Conservation (phyloP, 225 moss, liverwort and hornwort species). For the Lunularia cruciata region DNA sequence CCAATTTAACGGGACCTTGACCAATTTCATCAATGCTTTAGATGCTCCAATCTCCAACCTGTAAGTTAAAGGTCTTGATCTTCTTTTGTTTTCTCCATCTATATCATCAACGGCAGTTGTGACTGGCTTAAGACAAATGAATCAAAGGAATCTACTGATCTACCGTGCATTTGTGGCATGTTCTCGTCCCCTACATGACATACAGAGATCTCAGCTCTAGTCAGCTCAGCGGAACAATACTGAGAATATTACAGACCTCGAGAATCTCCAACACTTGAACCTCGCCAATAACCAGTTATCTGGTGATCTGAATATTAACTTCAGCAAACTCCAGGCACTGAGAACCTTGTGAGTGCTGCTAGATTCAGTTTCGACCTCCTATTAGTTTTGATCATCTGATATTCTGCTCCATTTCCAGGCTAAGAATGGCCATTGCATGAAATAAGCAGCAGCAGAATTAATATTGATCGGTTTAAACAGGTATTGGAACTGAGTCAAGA, state of each 20-base stretch:
- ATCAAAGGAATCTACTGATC: background rate
- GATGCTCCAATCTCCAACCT: slow-evolving; percentile 12
- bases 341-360: background rate
- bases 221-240: background rate
- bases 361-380: background rate
- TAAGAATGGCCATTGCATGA: too few species aligned
- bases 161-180: too few species aligned
- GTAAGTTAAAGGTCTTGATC: background rate
- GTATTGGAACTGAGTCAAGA: too few species aligned
- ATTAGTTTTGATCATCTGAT: too few species aligned
- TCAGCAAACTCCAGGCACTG: slow-evolving; percentile 1
- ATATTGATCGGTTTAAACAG: too few species aligned
- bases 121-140: too few species aligned
- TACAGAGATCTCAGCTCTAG: slow-evolving; percentile 4
- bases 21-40: background rate
- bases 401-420: too few species aligned
- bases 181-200: too few species aligned
- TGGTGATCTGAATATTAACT: background rate
- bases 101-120: too few species aligned
- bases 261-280: background rate
- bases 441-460: too few species aligned
- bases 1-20: background rate
- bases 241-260: background rate
- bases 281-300: background rate
- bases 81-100: background rate